Conservation (phyloP, 2,329 filamentous ascomycete genomes). For the Bipolaris cookei region DNA sequence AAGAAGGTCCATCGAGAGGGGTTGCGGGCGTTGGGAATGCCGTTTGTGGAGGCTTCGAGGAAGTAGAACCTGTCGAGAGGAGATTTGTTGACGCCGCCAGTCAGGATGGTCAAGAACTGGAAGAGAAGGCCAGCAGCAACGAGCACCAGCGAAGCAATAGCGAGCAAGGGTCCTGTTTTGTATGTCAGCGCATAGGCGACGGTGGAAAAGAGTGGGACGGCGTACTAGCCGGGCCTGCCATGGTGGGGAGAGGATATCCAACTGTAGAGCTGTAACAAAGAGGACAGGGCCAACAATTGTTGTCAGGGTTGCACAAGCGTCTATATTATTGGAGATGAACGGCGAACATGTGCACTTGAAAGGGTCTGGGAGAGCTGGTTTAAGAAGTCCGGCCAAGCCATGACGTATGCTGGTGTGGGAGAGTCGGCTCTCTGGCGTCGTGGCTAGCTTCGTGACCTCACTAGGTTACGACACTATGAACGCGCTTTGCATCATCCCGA, state of each 20-base stretch:
- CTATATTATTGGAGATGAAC: slow-evolving; percentile 7
- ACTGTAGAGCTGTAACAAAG: neutral
- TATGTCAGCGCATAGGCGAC: slow-evolving; percentile 3
- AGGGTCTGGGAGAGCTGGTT: slow-evolving; percentile 21
- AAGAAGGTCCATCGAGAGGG: slow-evolving; percentile 90
- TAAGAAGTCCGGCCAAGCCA: slow-evolving; percentile 23
- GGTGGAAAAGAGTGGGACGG: slow-evolving; percentile 8
- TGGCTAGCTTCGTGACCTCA: slow-evolving; percentile 23
- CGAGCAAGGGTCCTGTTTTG: slow-evolving; percentile 60
- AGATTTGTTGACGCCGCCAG: slow-evolving; percentile 60
- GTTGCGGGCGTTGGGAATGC: slow-evolving; percentile 63
- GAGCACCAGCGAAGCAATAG: slow-evolving; percentile 65
- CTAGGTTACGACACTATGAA: slow-evolving; percentile 9
- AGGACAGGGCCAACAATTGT: slow-evolving; percentile 6
- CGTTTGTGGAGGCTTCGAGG: slow-evolving; percentile 76
- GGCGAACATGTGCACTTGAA: neutral
- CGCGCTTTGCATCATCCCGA: slow-evolving; percentile 27
- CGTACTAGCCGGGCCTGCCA: slow-evolving; percentile 28
- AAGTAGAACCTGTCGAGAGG: slow-evolving; percentile 83
- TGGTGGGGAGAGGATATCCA: slow-evolving; percentile 3
- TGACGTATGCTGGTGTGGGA: slow-evolving; percentile 22
- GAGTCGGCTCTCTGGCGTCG: slow-evolving; percentile 9
- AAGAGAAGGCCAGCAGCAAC: slow-evolving; percentile 67
- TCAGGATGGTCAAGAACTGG: slow-evolving; percentile 70
- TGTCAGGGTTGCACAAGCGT: slow-evolving; percentile 16